Base-by-base conservation (phyloP, 805 yeast genomes). In the Zygosaccharomyces gambellarensis region DNA sequence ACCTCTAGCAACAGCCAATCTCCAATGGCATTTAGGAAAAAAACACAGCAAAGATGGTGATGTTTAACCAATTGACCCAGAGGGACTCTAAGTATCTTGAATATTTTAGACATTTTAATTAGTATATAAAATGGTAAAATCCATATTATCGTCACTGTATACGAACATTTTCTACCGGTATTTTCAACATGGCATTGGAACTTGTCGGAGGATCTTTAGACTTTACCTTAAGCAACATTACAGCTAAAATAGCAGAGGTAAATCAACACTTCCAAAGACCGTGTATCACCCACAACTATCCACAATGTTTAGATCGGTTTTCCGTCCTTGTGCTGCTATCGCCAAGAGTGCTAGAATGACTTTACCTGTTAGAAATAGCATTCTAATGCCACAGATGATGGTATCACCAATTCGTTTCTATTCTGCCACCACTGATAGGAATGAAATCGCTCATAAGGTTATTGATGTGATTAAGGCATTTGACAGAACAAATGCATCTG, bases 391-490 rank as follows among this genome's bases (percentile, higher is more conserved):
- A 51, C 59, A 55, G 40, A 44, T 48, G 36, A 52, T 56, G 31
- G 43, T 44, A 32, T 54, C 56, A 32, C 55, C 60, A 30, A 48
- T 57, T 11, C 71, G 80, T 58, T 67, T 78, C 64, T 84, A 83
- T 72, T 65, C 79, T 17, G 79, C 85, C 46, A 82, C 77, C 48
- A 78, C 87, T 30, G 74, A 85, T 53, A 80, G 82, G 66, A 86
- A 83, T 36, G 97, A 88, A 66, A 90, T 90, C 56, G 79, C 89
- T 59, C 76, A 79, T 55, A 82, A 97, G 72, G 86, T 94, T 47
- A 73, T 85, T 54, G 87, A 85, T 62, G 96, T 94, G 49, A 76
- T 85, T 69, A 76, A 75, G 65, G 76, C 82, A 29, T 81, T 83
- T 59, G 80, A 77, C 68, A 83, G 84, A 71, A 78, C 79, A 55